A percentile compares a stretch with the other conserved stretches of the same genome.
Evolutionary conservation across 2,329 filamentous ascomycete species (phyloP).

Genomic region (Elsinoe perseae): DNA sequence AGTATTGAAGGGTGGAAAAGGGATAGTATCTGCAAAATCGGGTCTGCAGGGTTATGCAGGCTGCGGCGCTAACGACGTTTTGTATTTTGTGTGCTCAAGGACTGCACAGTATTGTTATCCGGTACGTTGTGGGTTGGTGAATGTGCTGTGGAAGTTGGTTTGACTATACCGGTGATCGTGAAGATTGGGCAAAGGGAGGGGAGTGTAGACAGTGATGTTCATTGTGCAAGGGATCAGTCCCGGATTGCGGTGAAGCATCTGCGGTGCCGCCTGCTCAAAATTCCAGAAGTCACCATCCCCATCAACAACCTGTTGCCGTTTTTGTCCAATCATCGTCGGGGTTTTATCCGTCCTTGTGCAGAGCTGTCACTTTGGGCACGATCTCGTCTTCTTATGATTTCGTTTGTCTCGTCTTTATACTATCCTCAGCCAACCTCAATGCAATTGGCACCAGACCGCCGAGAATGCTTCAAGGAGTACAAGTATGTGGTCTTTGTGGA

Average conservation of each 20-base stretch:
- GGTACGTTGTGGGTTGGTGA: background rate
- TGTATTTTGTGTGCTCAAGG: background rate
- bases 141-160: background rate
- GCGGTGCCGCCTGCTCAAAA: constrained; percentile 10
- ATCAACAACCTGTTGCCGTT: constrained; percentile 5
- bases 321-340: background rate
- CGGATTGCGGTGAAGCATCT: constrained; percentile 9
- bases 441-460: no score
- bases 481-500: background rate
- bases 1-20: no score
- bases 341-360: background rate
- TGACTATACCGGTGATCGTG: background rate
- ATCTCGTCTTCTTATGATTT: no score
- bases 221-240: background rate
- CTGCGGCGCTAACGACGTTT: background rate
- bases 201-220: background rate
- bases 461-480: no score
- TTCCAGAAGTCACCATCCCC: constrained; percentile 12
- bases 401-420: no score
- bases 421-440: no score
- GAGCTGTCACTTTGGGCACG: background rate
- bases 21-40: background rate
- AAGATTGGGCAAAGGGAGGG: background rate
- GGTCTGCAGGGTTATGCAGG: background rate
- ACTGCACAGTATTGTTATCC: background rate